phyloP scores from a whole-genome alignment of 2,329 filamentous ascomycete genomes.

The Shiraia sp. region DNA sequence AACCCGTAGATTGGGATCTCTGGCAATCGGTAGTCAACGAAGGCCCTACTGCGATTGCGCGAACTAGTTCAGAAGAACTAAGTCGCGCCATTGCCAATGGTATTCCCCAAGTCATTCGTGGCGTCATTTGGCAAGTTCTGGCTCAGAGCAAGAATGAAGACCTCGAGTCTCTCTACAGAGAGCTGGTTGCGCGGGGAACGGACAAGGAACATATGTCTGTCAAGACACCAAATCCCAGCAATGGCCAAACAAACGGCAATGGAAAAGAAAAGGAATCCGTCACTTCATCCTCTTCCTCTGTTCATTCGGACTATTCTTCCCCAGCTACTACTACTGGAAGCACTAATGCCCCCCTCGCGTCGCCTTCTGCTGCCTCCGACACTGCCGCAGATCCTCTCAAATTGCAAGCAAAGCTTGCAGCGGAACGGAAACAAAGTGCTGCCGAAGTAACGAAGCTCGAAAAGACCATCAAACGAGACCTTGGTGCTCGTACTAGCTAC shows the following conservation, averaged over 20 bases:
- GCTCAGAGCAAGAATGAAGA: conserved; percentile 94
- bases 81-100: conserved; percentile 89
- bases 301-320: conserved; percentile 76
- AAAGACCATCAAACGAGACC: conserved; percentile 85
- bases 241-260: conserved; percentile 48
- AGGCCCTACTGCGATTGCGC: conserved; percentile 83
- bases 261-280: conserved; percentile 69
- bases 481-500: conserved; percentile 91
- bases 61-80: conserved; percentile 85
- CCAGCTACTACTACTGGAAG: conserved; percentile 58
- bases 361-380: conserved; percentile 60
- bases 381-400: conserved; percentile 66
- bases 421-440: conserved; percentile 75
- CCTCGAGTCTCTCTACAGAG: conserved; percentile 82
- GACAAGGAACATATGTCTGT: conserved; percentile 64
- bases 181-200: conserved; percentile 77
- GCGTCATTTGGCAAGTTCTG: conserved; percentile 98
- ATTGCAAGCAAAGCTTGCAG: conserved; percentile 64
- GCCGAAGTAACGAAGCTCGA: conserved; percentile 79
- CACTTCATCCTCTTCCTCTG: conserved; percentile 80
- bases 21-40: conserved; percentile 97
- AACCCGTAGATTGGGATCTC: conserved; percentile 94
- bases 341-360: conserved; percentile 39
- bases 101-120: conserved; percentile 91
- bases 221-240: conserved; percentile 44